These are phyloP conservation scores for Mucor lusitanicus DNA, from an alignment of 371 early-diverging fungal genomes.

Conservation along the genomic window DNA sequence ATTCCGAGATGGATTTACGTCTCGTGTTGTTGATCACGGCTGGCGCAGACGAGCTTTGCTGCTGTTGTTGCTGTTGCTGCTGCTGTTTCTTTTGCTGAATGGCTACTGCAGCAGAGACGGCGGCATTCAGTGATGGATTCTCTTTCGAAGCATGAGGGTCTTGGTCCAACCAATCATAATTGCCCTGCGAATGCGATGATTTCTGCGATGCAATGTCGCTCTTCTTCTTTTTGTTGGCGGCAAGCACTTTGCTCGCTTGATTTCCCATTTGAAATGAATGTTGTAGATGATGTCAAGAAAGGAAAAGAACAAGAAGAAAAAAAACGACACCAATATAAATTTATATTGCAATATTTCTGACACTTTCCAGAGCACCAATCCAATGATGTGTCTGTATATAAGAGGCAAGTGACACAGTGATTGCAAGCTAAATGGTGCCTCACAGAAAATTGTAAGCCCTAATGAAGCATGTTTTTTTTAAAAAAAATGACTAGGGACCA, in stretches of 20 bases:
- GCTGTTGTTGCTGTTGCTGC: neutral
- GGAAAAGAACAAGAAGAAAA: neutral
- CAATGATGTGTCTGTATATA: slow-evolving; percentile 1
- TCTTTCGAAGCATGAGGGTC: slow-evolving; percentile 20
- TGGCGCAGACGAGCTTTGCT: neutral
- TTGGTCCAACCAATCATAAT: slow-evolving; percentile 42
- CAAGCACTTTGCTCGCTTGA: slow-evolving; percentile 38
- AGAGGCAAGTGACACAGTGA: slow-evolving; percentile 6
- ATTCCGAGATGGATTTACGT: slow-evolving; percentile 51
- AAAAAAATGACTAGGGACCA: neutral
- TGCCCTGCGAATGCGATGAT: slow-evolving; percentile 37
- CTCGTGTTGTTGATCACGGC: slow-evolving; percentile 7
- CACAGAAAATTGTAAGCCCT: neutral
- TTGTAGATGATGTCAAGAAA: neutral
- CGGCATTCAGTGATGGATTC: slow-evolving; percentile 8
- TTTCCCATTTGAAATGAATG: slow-evolving; percentile 35
- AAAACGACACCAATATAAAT: neutral
- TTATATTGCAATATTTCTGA: neutral
- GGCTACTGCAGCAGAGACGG: slow-evolving; percentile 13
- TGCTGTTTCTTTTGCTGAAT: slow-evolving; percentile 5
- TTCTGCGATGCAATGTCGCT: slow-evolving; percentile 10
- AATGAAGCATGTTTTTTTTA: neutral
- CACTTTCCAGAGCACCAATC: slow-evolving; percentile 1
- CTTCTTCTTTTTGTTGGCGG: slow-evolving; percentile 13
- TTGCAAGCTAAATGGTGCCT: neutral